Evolutionary conservation across 768 basidiomycete genomes (phyloP).

Genomic region (Trametes gibbosa): DNA sequence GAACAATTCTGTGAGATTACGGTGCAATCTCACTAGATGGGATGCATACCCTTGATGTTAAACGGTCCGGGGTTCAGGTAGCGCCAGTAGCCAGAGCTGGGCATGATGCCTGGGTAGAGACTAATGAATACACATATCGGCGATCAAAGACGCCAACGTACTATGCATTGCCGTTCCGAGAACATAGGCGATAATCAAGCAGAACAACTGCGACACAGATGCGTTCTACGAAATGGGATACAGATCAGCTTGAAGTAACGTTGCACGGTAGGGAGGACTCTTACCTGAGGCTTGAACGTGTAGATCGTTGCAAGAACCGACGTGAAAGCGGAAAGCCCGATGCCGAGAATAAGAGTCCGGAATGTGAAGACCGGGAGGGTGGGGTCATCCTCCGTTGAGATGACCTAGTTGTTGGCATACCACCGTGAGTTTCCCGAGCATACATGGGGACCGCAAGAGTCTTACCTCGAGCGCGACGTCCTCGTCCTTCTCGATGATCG

Average conservation of each 20-base stretch:
- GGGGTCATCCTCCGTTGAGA: conserved; percentile 50
- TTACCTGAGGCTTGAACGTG: conserved; percentile 36
- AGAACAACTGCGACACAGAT: conserved; percentile 52
- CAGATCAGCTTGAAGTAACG: no score
- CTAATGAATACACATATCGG: conserved; percentile 16
- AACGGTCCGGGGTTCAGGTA: conserved; percentile 63
- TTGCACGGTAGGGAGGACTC: no score
- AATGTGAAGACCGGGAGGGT: conserved; percentile 47
- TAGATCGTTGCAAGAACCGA: conserved; percentile 38
- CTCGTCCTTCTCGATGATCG: conserved; percentile 41
- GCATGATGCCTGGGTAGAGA: conserved; percentile 34
- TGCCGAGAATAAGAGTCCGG: conserved; percentile 46
- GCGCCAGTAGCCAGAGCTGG: conserved; percentile 46
- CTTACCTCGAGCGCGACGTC: conserved; percentile 42
- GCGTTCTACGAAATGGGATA: conserved; percentile 37
- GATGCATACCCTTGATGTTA: conserved; percentile 46
- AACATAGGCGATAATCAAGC: conserved; percentile 54
- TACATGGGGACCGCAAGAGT: not conserved
- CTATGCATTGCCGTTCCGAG: conserved; percentile 48
- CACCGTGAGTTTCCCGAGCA: not conserved
- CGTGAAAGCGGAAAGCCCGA: conserved; percentile 48
- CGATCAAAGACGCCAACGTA: conserved; percentile 29
- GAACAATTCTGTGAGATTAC: conserved; percentile 5
- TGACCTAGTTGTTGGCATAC: conserved; percentile 32
- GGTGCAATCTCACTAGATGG: not conserved